phyloP scores from a whole-genome alignment of 2,329 filamentous ascomycete genomes.

The Sphaerulina populicola region DNA sequence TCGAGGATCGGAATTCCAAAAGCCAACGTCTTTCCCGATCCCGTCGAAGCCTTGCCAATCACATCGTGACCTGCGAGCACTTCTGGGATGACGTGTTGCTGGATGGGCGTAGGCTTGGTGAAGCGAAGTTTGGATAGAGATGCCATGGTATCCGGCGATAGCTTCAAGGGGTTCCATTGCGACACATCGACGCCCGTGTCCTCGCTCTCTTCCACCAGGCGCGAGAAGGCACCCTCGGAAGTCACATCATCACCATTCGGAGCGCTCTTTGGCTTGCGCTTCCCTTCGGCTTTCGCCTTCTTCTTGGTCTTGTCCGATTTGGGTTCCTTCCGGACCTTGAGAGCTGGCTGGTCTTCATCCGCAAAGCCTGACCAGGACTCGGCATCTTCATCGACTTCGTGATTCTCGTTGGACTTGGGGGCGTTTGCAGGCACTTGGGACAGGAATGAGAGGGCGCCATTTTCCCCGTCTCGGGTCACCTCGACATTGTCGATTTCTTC shows the following conservation, averaged over 20 bases:
- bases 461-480: constrained; percentile 52
- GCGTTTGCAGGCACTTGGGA: constrained; percentile 8
- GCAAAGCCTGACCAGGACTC: constrained; percentile 54
- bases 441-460: constrained; percentile 43
- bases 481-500: constrained; percentile 91
- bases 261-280: constrained; percentile 22
- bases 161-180: constrained; percentile 64
- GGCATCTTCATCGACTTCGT: constrained; percentile 42
- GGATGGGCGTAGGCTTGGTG: constrained; percentile 70
- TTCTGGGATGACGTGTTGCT: constrained; percentile 68
- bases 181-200: constrained; percentile 60
- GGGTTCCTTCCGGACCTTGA: neutral
- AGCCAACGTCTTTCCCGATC: constrained; percentile 91
- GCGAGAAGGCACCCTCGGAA: constrained; percentile 40
- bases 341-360: constrained; percentile 26
- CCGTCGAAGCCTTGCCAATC: constrained; percentile 90
- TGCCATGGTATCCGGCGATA: constrained; percentile 64
- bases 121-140: constrained; percentile 75
- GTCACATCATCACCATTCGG: constrained; percentile 17
- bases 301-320: constrained; percentile 18
- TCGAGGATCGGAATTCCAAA: constrained; percentile 93
- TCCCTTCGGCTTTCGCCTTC: constrained; percentile 6
- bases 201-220: constrained; percentile 39
- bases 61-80: constrained; percentile 80
- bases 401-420: constrained; percentile 16